phyloP scores from a whole-genome alignment of 2,329 filamentous ascomycete genomes.

The Fusarium stilboides region DNA sequence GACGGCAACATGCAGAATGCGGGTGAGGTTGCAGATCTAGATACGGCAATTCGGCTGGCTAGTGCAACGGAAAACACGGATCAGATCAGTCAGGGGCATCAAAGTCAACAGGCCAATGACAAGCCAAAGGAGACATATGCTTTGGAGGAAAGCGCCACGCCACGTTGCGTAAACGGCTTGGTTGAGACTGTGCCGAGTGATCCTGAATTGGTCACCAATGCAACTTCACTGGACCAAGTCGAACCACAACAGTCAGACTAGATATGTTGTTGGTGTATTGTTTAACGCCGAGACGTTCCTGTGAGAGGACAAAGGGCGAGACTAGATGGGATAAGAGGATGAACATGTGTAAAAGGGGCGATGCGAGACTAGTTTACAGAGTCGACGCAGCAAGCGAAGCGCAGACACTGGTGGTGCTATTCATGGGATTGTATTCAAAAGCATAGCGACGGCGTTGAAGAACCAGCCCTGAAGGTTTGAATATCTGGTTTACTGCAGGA shows the following conservation, averaged over 20 bases:
- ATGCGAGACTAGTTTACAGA: slow-evolving; percentile 3
- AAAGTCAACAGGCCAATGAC: slow-evolving; percentile 23
- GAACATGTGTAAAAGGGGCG: not conserved
- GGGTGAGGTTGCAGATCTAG: slow-evolving; percentile 32
- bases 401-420: slow-evolving; percentile 3
- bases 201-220: slow-evolving; percentile 14
- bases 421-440: slow-evolving; percentile 23
- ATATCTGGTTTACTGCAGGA: slow-evolving; percentile 9
- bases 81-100: slow-evolving; percentile 22
- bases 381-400: slow-evolving; percentile 5
- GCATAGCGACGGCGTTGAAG: slow-evolving; percentile 48
- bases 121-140: slow-evolving; percentile 19
- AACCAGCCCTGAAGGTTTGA: slow-evolving; percentile 13
- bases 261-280: no score
- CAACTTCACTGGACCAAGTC: slow-evolving; percentile 11
- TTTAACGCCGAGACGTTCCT: no score
- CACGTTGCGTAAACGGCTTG: slow-evolving; percentile 9
- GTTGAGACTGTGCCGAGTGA: slow-evolving; percentile 30
- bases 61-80: slow-evolving; percentile 8
- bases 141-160: slow-evolving; percentile 25
- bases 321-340: not conserved
- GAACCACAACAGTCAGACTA: not conserved
- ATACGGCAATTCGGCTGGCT: slow-evolving; percentile 10
- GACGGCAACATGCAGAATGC: slow-evolving; percentile 44
- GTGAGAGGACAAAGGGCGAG: no score